phyloP scores from a whole-genome alignment of 116 monocot genomes.

The Zostera marina region DNA sequence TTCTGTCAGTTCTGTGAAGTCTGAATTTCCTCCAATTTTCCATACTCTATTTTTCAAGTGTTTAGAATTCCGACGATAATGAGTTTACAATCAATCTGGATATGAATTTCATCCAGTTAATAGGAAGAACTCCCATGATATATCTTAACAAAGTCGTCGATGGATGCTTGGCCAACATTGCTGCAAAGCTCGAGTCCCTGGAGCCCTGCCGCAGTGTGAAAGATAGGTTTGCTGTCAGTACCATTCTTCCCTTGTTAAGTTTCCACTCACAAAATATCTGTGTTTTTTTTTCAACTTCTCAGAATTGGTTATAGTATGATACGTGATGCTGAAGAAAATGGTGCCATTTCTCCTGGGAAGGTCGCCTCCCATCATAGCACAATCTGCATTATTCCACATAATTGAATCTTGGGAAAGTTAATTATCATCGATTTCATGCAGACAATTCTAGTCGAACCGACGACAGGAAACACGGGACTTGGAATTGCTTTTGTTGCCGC shows the following conservation, averaged over 20 bases:
- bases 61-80: too few relatives aligned
- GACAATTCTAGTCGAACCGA: constrained; percentile 81
- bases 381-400: constrained; percentile 1
- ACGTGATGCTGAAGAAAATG: constrained; percentile 74
- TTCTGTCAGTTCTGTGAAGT: too few relatives aligned
- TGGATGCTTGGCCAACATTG: constrained; percentile 89
- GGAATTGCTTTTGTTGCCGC: constrained; percentile 86
- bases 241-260: background rate
- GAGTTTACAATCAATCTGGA: constrained; percentile 2
- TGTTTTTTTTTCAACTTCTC: background rate
- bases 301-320: constrained; percentile 96
- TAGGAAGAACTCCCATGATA: constrained; percentile 91
- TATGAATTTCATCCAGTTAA: constrained; percentile 27
- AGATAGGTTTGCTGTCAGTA: constrained; percentile 39
- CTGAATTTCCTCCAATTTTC: too few relatives aligned
- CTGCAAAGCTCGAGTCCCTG: constrained; percentile 97
- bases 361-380: constrained; percentile 16
- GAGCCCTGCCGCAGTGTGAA: constrained; percentile 94
- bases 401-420: background rate
- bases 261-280: background rate
- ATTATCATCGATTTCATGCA: constrained; percentile 11
- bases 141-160: constrained; percentile 84
- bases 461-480: constrained; percentile 78
- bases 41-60: too few relatives aligned
- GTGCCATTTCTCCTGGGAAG: constrained; percentile 57